Conservation (phyloP, 192 early-diverging fungal genomes). For the Backusella sp. region DNA sequence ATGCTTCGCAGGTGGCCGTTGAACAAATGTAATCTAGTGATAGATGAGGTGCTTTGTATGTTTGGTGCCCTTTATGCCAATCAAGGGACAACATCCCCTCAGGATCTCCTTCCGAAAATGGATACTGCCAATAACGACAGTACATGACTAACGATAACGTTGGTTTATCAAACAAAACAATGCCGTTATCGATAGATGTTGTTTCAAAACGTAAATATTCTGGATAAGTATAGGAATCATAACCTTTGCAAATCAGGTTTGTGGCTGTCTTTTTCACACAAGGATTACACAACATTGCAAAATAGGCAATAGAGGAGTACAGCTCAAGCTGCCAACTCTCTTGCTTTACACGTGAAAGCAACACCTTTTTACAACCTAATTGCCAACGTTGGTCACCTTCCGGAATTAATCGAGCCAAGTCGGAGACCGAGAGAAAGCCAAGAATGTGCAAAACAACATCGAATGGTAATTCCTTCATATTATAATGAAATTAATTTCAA, state of each 20-base stretch:
- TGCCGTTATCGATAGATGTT: not conserved
- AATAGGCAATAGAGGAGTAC: constrained; percentile 5
- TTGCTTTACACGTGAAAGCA: constrained; percentile 6
- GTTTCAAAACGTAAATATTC: constrained; percentile 7
- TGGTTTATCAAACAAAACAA: not conserved
- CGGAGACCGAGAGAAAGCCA: not conserved
- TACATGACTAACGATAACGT: not conserved
- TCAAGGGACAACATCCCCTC: not conserved
- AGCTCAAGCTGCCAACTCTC: not conserved
- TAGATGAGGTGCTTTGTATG: not conserved
- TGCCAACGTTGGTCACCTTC: not conserved
- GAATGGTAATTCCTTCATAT: not conserved
- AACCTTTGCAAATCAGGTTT: not conserved
- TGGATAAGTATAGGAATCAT: not conserved
- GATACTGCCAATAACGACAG: not conserved
- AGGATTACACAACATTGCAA: constrained; percentile 9
- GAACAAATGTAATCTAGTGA: not conserved
- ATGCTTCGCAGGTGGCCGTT: not conserved
- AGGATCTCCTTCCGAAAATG: not conserved
- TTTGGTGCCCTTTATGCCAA: constrained; percentile 4
- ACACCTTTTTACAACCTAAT: not conserved
- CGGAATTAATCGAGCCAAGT: constrained; percentile 7
- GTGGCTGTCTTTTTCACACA: not conserved
- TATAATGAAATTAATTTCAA: not conserved
- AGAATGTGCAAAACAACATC: constrained; percentile 8